Conservation (phyloP, 169 alveolate species). For the Plasmodium fragile region DNA sequence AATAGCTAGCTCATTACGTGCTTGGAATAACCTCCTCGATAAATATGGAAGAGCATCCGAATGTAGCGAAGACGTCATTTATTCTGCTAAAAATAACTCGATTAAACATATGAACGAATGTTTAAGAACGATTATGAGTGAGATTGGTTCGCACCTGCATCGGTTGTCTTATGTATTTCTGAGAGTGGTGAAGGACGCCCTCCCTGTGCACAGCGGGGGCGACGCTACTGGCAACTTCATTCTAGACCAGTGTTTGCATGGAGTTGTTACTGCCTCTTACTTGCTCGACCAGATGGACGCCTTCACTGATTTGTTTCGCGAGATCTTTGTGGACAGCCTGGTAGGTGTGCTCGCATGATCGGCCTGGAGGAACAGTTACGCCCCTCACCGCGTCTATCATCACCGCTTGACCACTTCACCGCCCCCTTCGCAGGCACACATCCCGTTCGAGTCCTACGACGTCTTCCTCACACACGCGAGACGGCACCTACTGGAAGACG, state of each 20-base stretch:
- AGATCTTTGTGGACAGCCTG: constrained; percentile 14
- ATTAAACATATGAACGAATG: constrained; percentile 19
- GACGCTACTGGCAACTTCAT: constrained; percentile 20
- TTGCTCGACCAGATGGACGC: constrained; percentile 26
- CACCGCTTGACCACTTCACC: neutral
- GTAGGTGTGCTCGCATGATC: neutral
- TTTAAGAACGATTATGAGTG: neutral
- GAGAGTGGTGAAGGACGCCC: constrained; percentile 8
- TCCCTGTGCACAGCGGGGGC: neutral
- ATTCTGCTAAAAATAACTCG: constrained; percentile 24
- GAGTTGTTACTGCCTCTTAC: constrained; percentile 47
- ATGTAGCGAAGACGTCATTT: constrained; percentile 10
- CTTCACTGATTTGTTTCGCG: constrained; percentile 40
- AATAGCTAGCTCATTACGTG: constrained; percentile 20
- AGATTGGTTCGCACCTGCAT: neutral
- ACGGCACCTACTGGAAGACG: constrained; percentile 20
- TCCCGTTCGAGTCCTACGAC: constrained; percentile 44
- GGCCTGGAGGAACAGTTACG: neutral
- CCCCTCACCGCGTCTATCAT: neutral
- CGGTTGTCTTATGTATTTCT: constrained; percentile 32
- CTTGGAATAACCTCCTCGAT: constrained; percentile 23
- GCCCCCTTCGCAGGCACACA: neutral
- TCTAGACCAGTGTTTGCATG: constrained; percentile 10
- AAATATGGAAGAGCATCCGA: constrained; percentile 43
- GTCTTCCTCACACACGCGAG: constrained; percentile 2